Percentiles rank a stretch among this genome's conserved stretches.
phyloP scores from a whole-genome alignment of 768 basidiomycete species.

The Boletus rufocinnamomeus region DNA sequence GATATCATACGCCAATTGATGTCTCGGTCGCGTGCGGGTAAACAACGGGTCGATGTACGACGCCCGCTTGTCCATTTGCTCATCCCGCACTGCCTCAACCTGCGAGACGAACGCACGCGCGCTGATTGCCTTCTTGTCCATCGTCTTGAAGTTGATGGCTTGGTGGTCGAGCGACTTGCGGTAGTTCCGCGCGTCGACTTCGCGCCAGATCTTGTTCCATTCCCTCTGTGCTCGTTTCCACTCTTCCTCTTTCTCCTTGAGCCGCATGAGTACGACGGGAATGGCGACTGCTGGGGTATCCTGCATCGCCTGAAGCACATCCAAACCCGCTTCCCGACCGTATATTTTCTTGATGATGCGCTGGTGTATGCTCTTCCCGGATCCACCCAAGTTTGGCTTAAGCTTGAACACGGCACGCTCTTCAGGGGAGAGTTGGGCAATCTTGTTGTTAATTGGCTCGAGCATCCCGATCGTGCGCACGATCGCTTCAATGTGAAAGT shows the following conservation, averaged over 20 bases:
- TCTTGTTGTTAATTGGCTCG: constrained; percentile 89
- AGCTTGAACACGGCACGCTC: constrained; percentile 82
- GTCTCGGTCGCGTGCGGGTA: constrained; percentile 62
- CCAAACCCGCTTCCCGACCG: constrained; percentile 79
- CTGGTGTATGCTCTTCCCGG: constrained; percentile 84
- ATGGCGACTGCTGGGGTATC: constrained; percentile 88
- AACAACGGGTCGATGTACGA: constrained; percentile 53
- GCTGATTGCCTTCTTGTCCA: constrained; percentile 83
- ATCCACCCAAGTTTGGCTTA: constrained; percentile 85
- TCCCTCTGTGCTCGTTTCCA: constrained; percentile 97
- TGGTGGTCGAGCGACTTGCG: constrained; percentile 93
- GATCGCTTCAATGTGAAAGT: constrained; percentile 97
- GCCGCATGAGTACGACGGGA: constrained; percentile 82
- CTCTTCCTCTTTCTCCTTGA: constrained; percentile 97
- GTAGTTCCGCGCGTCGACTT: constrained; percentile 93
- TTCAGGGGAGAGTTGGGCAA: constrained; percentile 72
- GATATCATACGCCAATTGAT: constrained; percentile 80
- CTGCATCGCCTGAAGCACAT: constrained; percentile 86
- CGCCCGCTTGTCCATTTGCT: constrained; percentile 76
- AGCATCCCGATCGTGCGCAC: constrained; percentile 86
- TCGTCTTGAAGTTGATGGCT: constrained; percentile 84
- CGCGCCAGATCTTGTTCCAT: constrained; percentile 99
- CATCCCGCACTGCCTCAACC: constrained; percentile 82
- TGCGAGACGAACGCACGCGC: constrained; percentile 78
- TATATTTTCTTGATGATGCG: constrained; percentile 97